A percentile compares a stretch with the other conserved stretches of the same genome.
These are phyloP conservation scores for Xylaria acuta DNA, from an alignment of 495 filamentous ascomycete genomes.

Conservation along the genomic window DNA sequence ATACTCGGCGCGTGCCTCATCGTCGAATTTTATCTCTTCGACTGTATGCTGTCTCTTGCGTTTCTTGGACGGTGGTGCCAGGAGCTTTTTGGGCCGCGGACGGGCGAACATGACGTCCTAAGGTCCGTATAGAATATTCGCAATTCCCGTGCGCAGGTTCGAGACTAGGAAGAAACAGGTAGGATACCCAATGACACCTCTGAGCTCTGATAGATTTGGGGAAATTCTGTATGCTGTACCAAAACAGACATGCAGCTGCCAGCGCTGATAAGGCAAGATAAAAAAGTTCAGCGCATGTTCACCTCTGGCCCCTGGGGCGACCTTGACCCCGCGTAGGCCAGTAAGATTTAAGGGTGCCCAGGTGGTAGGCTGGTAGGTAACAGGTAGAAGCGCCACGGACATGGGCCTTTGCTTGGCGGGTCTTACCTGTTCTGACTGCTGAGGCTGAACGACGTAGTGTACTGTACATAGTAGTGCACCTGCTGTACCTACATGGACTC, in stretches of 20 bases:
- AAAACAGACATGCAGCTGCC: not conserved
- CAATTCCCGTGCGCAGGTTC: not conserved
- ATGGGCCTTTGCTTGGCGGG: constrained; percentile 7
- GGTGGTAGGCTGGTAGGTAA: too few species aligned
- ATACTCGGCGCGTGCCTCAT: constrained; percentile 76
- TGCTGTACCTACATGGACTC: too few species aligned
- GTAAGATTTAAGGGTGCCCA: constrained; percentile 8
- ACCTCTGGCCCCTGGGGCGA: not conserved
- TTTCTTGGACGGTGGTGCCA: constrained; percentile 64
- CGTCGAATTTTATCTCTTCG: constrained; percentile 86
- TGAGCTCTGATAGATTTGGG: not conserved
- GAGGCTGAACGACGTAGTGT: constrained; percentile 40
- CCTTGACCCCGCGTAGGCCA: constrained; percentile 6
- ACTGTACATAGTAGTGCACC: too few species aligned
- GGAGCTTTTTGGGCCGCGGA: constrained; percentile 57
- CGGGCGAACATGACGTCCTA: constrained; percentile 49
- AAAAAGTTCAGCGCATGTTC: constrained; percentile 5
- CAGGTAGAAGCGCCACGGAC: constrained; percentile 3
- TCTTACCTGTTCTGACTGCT: not conserved
- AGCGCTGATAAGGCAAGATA: constrained; percentile 18
- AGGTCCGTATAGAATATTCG: not conserved
- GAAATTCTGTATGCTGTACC: not conserved
- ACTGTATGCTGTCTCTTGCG: constrained; percentile 65
- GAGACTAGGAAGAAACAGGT: not conserved
- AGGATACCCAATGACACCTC: not conserved